Evolutionary conservation across 371 early-diverging fungal genomes (phyloP).

Genomic region (Rhizopus sp.): DNA sequence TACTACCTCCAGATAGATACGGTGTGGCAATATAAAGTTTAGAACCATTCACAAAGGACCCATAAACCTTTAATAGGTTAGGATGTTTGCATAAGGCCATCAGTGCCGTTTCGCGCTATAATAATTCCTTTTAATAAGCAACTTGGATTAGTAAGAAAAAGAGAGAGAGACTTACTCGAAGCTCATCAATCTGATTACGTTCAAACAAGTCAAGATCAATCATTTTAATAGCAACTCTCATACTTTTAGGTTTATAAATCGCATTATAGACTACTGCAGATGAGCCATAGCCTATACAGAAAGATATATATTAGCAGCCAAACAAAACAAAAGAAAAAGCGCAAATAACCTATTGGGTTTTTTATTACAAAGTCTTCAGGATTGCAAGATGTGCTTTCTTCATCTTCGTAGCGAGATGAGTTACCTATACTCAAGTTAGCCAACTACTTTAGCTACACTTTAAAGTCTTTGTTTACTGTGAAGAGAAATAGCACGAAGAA

Average conservation of each 20-base stretch:
- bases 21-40: conserved; percentile 86
- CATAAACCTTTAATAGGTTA: conserved; percentile 81
- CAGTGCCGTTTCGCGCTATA: conserved; percentile 81
- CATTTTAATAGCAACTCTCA: conserved; percentile 81
- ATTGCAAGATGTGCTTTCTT: conserved; percentile 6
- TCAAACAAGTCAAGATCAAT: conserved; percentile 94
- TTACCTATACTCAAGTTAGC: not conserved
- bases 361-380: conserved; percentile 38
- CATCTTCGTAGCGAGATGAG: not conserved
- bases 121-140: conserved; percentile 2
- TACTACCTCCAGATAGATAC: conserved; percentile 70
- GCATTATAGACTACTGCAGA: conserved; percentile 88
- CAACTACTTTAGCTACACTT: not conserved
- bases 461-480: not conserved
- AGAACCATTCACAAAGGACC: conserved; percentile 78
- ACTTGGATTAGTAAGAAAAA: not conserved
- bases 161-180: conserved; percentile 59
- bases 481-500: conserved; percentile 19
- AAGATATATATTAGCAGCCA: conserved; percentile 42
- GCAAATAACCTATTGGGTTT: conserved; percentile 18
- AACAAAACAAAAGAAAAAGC: not conserved
- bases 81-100: conserved; percentile 87
- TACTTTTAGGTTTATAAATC: conserved; percentile 71
- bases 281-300: conserved; percentile 78
- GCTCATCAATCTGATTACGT: conserved; percentile 91